Base-by-base conservation (phyloP, 1,139 yeast genomes). In the Saccharomyces hybrid region DNA sequence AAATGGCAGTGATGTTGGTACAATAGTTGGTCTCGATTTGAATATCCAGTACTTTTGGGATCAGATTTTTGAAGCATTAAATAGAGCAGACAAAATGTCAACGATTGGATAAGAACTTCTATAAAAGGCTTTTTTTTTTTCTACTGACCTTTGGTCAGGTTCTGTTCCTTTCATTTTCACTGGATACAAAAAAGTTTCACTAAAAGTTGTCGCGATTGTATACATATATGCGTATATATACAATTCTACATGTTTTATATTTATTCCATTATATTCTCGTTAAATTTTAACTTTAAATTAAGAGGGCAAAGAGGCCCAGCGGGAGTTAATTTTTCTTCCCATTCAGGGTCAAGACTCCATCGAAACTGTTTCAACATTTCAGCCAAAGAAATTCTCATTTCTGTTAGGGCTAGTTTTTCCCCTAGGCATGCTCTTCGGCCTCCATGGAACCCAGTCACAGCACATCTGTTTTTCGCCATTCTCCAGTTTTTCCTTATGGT, bases 401-500 rank as follows among this genome's bases (percentile, higher is more conserved):
- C 81, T 48, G 67, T 63, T 9, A 82, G 68, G 1, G 85, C 86
- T 64, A 79, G 75, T 57, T 78, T 78, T 59, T 82, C 86, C 4
- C 87, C 87, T 32, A 82, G 65, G 64, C 87, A 82, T 0, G 85
- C 85, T 50, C 87, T 68, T 57, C 73, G 78, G 11, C 85, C 76
- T 6, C 87, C 87, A 62, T 82, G 86, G 60, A 82, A 82, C 0
- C 84, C 78, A 5, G 83, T 77, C 46, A 82, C 64, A 8, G 70
- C 71, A 9, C 79, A 74, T 25, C 64, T 67, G 51, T 79, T 71
- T 63, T 82, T 82, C 5, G 80, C 74, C 5, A 56, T 58, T 26
- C 72, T 66, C 70, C 78, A 82, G 14, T 65, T 73, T 34, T 63
- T 63, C 31, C 65, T 61, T 2, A 82, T 71, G 16, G 74, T 75